Evolutionary conservation across 305 asterid genomes (phyloP), one percentile per base, ranked within the genome.

Genomic region (Fraxinus floribunda): DNA sequence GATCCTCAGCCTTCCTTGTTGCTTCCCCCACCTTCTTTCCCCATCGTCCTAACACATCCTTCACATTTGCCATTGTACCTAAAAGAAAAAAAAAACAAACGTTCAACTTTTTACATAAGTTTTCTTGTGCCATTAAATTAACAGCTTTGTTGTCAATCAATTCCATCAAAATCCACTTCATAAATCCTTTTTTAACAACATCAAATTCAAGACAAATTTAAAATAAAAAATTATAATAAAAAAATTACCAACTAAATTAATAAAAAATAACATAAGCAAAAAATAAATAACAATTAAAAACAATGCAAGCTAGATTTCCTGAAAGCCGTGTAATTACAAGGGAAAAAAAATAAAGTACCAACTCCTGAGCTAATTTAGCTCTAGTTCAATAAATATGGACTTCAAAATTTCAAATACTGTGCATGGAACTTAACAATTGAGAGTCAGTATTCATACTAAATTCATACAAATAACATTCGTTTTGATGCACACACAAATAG

Each of bases 1-100:
- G 64, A 85, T 93, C 97, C 89, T 93, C 98, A 26, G 98, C 98
- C 89, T 91, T 93, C 87, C 77, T 91, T 2, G 96, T 86, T 46
- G 97, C 98, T 91, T 94, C 98, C 76, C 94, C 97, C 30, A 93
- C 93, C 91, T 85, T 93, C 91, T 88, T 94, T 86, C 97, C 92
- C 98, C 97, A 93, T 90, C 88, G 90, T 82, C 98, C 98, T 18
- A 94, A 82, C 78, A 88, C 95, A 87, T 87, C 97, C 89, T 93
- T 93, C 73, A 92, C 94, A 81, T 80, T 88, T 71, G 90, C 93
- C 97, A 94, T 90, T 38, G 91, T 91, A 81, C 88, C 97, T 93
- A 83, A 68, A 78, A 81, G 79, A 10, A 78, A 88, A 66, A 83
- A 62, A 30, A 30, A 30, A 3, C 44, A 7, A 62, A 36, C 52